These are phyloP conservation scores for Barnettozyma botsteinii DNA, from an alignment of 805 yeast species.

Conservation along the genomic window DNA sequence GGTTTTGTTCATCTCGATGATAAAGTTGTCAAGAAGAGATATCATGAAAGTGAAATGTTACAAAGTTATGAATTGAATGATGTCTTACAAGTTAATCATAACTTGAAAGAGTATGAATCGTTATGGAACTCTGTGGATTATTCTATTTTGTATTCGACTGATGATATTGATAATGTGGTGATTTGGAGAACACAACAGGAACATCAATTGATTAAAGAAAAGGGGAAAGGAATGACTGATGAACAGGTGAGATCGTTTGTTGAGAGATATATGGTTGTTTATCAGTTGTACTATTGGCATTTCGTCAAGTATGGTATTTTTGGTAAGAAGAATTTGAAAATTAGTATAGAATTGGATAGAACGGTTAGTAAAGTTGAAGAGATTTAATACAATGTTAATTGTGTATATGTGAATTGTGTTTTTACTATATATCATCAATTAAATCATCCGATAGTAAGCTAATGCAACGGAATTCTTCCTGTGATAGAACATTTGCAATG, in stretches of 20 bases:
- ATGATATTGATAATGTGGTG: conserved; percentile 56
- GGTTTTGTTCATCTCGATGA: conserved; percentile 54
- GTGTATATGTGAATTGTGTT: not conserved
- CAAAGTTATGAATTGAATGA: conserved; percentile 25
- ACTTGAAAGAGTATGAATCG: conserved; percentile 42
- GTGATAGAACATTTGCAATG: not conserved
- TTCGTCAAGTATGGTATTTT: conserved; percentile 31
- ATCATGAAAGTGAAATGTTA: conserved; percentile 20
- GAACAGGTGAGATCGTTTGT: conserved; percentile 62
- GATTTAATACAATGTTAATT: not conserved
- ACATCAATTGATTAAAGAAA: conserved; percentile 43
- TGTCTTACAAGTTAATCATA: conserved; percentile 42
- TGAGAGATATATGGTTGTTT: conserved; percentile 82
- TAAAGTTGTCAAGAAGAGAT: conserved; percentile 14
- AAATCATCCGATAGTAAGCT: conserved; percentile 14
- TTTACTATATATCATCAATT: not conserved
- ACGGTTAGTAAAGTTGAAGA: conserved; percentile 8
- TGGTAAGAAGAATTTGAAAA: conserved; percentile 13
- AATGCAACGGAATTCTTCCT: not conserved
- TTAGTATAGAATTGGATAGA: conserved; percentile 17
- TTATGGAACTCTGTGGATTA: conserved; percentile 55
- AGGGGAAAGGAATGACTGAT: conserved; percentile 80
- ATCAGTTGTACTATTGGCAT: conserved; percentile 56
- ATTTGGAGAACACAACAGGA: conserved; percentile 73
- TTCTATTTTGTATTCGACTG: conserved; percentile 59